phyloP scores from a whole-genome alignment of 257 asterid genomes.

The Linaria vulgaris region DNA sequence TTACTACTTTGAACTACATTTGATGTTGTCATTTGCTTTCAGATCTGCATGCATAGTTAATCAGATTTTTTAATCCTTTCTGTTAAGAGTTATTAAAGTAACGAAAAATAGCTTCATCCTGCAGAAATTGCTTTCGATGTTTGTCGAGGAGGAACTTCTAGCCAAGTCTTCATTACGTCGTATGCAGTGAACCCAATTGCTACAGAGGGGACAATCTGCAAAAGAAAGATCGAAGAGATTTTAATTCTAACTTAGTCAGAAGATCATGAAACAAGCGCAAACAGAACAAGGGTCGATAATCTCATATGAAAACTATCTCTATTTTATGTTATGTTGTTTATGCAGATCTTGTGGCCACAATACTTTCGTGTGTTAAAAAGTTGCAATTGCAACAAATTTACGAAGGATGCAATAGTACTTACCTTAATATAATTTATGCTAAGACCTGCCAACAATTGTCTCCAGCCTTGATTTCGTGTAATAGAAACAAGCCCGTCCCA shows the following conservation, averaged over 20 bases:
- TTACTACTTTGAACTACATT: no score
- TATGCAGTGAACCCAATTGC: slow-evolving; percentile 93
- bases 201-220: slow-evolving; percentile 90
- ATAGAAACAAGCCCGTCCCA: slow-evolving; percentile 67
- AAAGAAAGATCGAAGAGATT: not conserved
- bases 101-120: no score
- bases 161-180: slow-evolving; percentile 77
- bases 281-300: no score
- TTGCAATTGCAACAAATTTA: no score
- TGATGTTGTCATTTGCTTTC: no score
- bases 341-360: no score
- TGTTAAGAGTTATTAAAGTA: no score
- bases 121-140: slow-evolving; percentile 37
- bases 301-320: no score
- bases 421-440: slow-evolving; percentile 97
- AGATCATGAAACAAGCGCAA: not conserved
- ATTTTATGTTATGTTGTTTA: no score
- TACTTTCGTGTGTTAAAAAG: not conserved
- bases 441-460: slow-evolving; percentile 87
- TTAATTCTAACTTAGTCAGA: not conserved
- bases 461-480: slow-evolving; percentile 76
- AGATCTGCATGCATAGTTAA: no score
- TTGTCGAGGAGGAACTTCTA: slow-evolving; percentile 78
- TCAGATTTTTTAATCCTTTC: no score
- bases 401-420: no score